Base-by-base conservation (phyloP, 305 asterid genomes). In the Fraxinus paxiana region DNA sequence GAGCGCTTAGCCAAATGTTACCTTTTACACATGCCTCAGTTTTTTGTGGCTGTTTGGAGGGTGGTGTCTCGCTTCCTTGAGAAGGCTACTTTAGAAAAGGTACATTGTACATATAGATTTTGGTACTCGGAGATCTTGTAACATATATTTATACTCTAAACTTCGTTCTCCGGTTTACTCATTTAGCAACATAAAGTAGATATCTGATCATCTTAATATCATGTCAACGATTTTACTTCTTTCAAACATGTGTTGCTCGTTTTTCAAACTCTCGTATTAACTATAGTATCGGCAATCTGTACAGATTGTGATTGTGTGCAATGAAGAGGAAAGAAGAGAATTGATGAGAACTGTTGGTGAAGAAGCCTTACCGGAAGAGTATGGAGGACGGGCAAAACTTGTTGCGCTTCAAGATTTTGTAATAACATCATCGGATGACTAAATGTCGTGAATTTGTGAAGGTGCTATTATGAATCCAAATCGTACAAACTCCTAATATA, bases 61-160 rank as follows among this genome's bases (percentile, higher is more conserved):
- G 30, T 93, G 22, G 87, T 94, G 76, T 89, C 93, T 8, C 90
- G 88, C 75, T 91, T 91, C 73, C 88, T 94, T 26, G 98, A 94
- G 73, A 91, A 92, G 87, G 91, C 94, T 79, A 92, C 97, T 34
- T 65, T 84, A 35, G 91, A 91, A 22, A 94, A 94, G 97, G 97
- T 94, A 85, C 41, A 63, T 28, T 20, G 7, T 10, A 7, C 56
- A 30, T 46, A 13, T 38, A 38, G 17, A 34, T 13, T 13, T 73
- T 69, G 37, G 74, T 30, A 12, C 5, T 30, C 0, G 18, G 18
- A 30, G 17, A 69, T 28, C 34, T 24, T 26, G 6, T 24, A 24
- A 63, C 72, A 22, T 63, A 10, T 63, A 22, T 20, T 22, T 26
- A 63, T 9, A 26, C 18, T 63, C 17, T 2, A 6, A 63, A 63